Conservation (phyloP, 495 filamentous ascomycete genomes). For the Aspergillus kassunensis region DNA sequence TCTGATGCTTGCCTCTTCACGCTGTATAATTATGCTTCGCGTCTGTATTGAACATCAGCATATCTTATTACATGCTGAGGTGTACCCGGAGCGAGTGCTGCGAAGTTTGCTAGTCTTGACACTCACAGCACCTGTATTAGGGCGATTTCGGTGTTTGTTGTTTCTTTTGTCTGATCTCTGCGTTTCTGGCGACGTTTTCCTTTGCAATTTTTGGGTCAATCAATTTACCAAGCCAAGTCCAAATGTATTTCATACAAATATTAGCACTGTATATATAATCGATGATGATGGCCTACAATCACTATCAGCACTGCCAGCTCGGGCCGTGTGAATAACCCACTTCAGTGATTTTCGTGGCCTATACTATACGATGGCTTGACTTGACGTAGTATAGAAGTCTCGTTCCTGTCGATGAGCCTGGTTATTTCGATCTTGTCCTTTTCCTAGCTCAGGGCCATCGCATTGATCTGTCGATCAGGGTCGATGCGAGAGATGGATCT, state of each 20-base stretch:
- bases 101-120: not conserved
- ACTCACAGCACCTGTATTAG: not conserved
- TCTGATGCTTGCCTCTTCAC: not conserved
- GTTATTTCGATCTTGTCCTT: not conserved
- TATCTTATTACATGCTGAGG: not conserved
- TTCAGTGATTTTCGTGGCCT: no score
- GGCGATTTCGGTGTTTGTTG: constrained; percentile 17
- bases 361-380: no score
- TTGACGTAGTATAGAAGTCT: no score
- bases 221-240: not conserved
- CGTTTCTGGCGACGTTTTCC: not conserved
- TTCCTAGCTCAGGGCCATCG: not conserved
- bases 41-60: constrained; percentile 12
- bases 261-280: constrained; percentile 3
- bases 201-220: constrained; percentile 14
- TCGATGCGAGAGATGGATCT: constrained; percentile 4
- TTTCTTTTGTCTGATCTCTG: constrained; percentile 15
- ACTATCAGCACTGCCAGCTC: not conserved
- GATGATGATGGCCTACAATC: not conserved
- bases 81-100: not conserved
- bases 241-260: constrained; percentile 4
- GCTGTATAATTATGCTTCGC: constrained; percentile 11
- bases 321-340: no score
- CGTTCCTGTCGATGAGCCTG: no score
- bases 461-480: not conserved